phyloP scores from a whole-genome alignment of 164 flowering plant genomes.

The Tinospora cordifolia region DNA sequence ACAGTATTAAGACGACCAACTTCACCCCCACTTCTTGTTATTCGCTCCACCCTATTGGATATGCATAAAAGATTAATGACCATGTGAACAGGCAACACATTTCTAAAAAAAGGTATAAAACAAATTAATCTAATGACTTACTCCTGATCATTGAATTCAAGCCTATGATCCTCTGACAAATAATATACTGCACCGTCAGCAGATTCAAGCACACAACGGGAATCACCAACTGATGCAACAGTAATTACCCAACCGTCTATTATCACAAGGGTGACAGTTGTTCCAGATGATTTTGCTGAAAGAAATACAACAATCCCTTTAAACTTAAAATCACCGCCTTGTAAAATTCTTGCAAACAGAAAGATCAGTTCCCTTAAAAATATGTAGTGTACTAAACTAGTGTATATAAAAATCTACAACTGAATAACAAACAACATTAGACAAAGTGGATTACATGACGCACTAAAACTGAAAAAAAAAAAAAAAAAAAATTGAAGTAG shows the following conservation, averaged over 20 bases:
- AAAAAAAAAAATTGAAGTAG: no score
- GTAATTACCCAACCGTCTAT: conserved; percentile 93
- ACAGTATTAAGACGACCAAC: conserved; percentile 89
- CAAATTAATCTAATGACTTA: conserved; percentile 28
- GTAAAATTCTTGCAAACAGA: no score
- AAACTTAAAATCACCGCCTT: neutral
- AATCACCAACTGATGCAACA: conserved; percentile 97
- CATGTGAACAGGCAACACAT: neutral
- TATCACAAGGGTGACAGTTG: conserved; percentile 88
- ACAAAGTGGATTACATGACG: no score
- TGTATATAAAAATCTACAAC: no score
- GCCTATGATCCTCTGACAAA: conserved; percentile 85
- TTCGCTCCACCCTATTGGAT: conserved; percentile 64
- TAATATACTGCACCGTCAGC: conserved; percentile 66
- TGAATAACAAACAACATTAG: no score
- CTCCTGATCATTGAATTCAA: conserved; percentile 76
- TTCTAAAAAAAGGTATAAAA: neutral
- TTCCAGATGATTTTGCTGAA: conserved; percentile 86
- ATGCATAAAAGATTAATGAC: conserved; percentile 9
- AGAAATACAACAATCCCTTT: neutral
- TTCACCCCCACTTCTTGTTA: conserved; percentile 94
- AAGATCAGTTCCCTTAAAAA: no score
- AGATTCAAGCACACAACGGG: conserved; percentile 81
- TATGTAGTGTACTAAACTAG: no score
- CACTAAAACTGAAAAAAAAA: no score